phyloP scores from a whole-genome alignment of 768 basidiomycete species.

The Tylopilus rubrobrunneus region DNA sequence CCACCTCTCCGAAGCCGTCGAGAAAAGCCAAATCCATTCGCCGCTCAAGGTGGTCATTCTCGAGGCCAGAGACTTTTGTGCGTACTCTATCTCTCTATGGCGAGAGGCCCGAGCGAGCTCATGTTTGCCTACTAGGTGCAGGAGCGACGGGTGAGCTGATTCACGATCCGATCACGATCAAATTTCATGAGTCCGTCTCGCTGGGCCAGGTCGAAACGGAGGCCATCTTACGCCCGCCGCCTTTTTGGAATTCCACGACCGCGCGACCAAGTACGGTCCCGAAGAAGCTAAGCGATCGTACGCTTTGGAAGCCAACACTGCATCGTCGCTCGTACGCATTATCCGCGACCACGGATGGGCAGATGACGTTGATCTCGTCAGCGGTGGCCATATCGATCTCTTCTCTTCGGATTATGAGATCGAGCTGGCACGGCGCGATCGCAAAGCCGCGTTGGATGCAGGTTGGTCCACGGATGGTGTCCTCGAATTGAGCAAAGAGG shows the following conservation, averaged over 20 bases:
- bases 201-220: constrained; percentile 65
- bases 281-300: constrained; percentile 54
- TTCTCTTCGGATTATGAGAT: constrained; percentile 47
- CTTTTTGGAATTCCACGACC: constrained; percentile 44
- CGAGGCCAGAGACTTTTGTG: constrained; percentile 86
- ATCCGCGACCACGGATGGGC: constrained; percentile 42
- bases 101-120: background rate
- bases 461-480: constrained; percentile 45
- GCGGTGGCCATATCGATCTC: constrained; percentile 50
- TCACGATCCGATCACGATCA: background rate
- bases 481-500: constrained; percentile 43
- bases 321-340: constrained; percentile 44
- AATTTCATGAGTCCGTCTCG: background rate
- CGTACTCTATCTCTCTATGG: constrained; percentile 26
- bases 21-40: constrained; percentile 4
- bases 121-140: constrained; percentile 42
- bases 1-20: constrained; percentile 48
- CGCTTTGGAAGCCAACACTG: constrained; percentile 56
- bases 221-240: constrained; percentile 62
- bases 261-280: constrained; percentile 39
- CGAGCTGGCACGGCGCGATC: constrained; percentile 39
- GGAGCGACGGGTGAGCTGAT: constrained; percentile 64
- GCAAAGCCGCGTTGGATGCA: constrained; percentile 48
- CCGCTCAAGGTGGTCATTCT: constrained; percentile 57
- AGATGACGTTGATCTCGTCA: constrained; percentile 57